Evolutionary conservation across 2,329 filamentous ascomycete species (phyloP), one percentile per base, ranked within the genome.

Genomic region (Periconia sp.): DNA sequence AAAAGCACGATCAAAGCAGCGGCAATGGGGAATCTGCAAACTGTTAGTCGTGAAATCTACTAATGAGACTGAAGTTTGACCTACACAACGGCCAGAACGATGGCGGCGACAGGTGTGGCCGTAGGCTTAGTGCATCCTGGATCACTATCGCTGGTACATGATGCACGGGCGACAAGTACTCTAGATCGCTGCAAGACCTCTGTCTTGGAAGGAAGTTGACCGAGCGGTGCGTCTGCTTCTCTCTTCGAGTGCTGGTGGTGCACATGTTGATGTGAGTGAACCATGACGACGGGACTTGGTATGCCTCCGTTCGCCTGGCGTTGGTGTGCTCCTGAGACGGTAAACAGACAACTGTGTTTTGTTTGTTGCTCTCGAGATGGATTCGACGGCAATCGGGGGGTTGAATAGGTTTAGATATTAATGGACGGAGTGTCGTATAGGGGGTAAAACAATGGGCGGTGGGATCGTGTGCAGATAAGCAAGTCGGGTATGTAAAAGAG

Each of bases 1-100:
- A 92, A 68, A 40, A 97, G 77, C 1, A 91, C 82, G 45, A 85
- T 69, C 1, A 88, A 71, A 18, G 89, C 87, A 56, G 83, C 77
- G 30, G 86, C 78, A 45, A 96, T 69, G 1, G 94, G 92, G 50
- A 97, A 85, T 41, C 92, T 97, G 64, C 13, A 31, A 19, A 45
- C 3, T 7, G 44, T 74, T 60, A 74, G 71, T 64, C 47, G 11
- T n/a, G 17, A 5, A 47, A 31, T 50, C 7, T 1, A 31, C 11
- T 31, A n/a, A 40, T 9, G 1, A 14, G 41, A 15, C 33, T 20
- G 20, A 8, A 30, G 30, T 11, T 19, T 20, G 18, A 60, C 70
- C 17, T 72, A 75, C 72, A 67, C 49, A 20, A 69, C 64, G 50
- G 65, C 71, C 17, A 73, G 59, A 20, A 63, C 67, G 41, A 75